phyloP scores from a whole-genome alignment of 371 early-diverging fungal genomes.

The Mucor velutinosus region DNA sequence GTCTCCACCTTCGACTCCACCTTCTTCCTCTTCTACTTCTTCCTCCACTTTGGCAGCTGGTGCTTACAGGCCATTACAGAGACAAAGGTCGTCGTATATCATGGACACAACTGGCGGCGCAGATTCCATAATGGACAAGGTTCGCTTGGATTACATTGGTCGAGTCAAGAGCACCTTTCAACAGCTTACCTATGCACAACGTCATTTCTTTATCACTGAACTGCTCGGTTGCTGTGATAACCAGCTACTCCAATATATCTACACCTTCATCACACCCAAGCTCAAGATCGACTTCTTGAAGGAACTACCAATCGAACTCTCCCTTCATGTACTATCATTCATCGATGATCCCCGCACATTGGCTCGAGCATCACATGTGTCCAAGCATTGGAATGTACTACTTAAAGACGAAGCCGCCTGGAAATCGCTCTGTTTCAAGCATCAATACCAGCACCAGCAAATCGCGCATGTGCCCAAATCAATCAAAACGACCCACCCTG shows the following conservation, averaged over 20 bases:
- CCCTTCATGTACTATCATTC: slow-evolving; percentile 67
- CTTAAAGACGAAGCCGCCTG: slow-evolving; percentile 57
- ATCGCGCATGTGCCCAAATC: neutral
- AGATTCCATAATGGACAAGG: slow-evolving; percentile 14
- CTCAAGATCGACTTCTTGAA: slow-evolving; percentile 76
- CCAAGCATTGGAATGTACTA: slow-evolving; percentile 67
- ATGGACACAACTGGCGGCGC: slow-evolving; percentile 7
- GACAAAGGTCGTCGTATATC: slow-evolving; percentile 23
- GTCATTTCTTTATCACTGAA: slow-evolving; percentile 30
- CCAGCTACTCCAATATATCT: slow-evolving; percentile 49
- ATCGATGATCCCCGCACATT: slow-evolving; percentile 65
- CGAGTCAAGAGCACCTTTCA: slow-evolving; percentile 32
- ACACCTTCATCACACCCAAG: slow-evolving; percentile 52
- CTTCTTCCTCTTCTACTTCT: slow-evolving; percentile 15
- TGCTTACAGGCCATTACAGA: slow-evolving; percentile 19
- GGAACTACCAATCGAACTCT: slow-evolving; percentile 70
- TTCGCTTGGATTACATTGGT: slow-evolving; percentile 24
- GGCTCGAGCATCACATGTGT: slow-evolving; percentile 69
- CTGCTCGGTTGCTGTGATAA: slow-evolving; percentile 48
- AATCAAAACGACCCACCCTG: neutral
- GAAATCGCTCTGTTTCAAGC: slow-evolving; percentile 42
- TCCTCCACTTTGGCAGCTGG: slow-evolving; percentile 14
- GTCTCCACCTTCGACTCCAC: neutral
- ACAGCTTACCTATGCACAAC: slow-evolving; percentile 25
- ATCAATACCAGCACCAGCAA: slow-evolving; percentile 17